Evolutionary conservation across 306 rosid genomes (phyloP).

Genomic region (Citrullus amarus): DNA sequence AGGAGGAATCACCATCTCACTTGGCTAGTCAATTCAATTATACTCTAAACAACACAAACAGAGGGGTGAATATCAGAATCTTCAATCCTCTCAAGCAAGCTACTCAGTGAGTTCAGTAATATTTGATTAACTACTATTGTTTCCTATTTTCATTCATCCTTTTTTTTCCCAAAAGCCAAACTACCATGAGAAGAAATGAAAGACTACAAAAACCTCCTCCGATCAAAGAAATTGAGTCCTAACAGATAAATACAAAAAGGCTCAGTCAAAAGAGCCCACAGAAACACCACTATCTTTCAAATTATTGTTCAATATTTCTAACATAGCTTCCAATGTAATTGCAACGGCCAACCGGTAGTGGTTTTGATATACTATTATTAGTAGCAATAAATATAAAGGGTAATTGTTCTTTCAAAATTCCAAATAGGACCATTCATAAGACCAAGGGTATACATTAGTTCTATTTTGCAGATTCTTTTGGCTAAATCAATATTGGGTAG

Average conservation of each 20-base stretch:
- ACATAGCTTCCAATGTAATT: background rate
- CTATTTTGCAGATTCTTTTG: background rate
- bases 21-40: background rate
- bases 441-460: background rate
- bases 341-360: background rate
- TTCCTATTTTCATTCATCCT: background rate
- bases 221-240: background rate
- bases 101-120: background rate
- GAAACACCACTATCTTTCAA: background rate
- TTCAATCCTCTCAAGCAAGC: background rate
- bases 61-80: background rate
- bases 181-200: background rate
- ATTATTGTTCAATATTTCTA: background rate
- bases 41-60: background rate
- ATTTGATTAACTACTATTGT: background rate
- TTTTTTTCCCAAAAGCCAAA: too few species aligned
- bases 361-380: background rate
- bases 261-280: background rate
- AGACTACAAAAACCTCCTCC: background rate
- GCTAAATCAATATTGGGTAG: background rate
- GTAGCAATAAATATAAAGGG: background rate
- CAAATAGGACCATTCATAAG: background rate
- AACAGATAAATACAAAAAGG: background rate
- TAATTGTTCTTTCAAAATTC: background rate
- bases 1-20: slow-evolving; percentile 56